phyloP scores from a whole-genome alignment of 257 asterid species.

The Solanum acaule region DNA sequence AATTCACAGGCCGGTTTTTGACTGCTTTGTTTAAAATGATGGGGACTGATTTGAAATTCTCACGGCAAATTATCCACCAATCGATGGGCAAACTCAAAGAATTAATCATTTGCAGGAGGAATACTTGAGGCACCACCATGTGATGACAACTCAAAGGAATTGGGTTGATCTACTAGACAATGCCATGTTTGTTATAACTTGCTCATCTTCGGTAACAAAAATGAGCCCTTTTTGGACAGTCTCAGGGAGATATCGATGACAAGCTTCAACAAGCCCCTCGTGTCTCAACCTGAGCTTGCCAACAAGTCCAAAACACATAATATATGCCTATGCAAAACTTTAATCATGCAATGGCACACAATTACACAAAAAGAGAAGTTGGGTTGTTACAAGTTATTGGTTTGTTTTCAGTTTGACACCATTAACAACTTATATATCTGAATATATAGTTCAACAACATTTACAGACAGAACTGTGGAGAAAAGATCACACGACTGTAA shows the following conservation, averaged over 20 bases:
- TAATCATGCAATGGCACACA: background rate
- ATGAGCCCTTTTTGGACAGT: background rate
- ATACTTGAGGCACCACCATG: background rate
- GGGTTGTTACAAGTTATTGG: background rate
- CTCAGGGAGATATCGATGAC: background rate
- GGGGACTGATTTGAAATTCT: background rate
- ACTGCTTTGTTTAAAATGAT: background rate
- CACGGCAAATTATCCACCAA: background rate
- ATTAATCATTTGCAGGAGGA: background rate
- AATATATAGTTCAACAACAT: background rate
- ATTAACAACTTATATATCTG: background rate
- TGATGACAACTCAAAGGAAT: background rate
- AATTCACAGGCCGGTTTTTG: background rate
- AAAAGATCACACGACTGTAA: background rate
- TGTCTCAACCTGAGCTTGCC: background rate
- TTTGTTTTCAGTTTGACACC: background rate
- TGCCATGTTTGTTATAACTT: background rate
- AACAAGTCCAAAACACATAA: background rate
- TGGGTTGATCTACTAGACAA: background rate
- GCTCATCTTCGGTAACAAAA: background rate
- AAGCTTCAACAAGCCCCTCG: too few relatives aligned
- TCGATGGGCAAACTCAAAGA: background rate
- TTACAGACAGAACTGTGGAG: background rate
- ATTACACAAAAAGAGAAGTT: background rate
- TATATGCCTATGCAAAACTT: background rate